Percentiles rank a stretch among this genome's conserved stretches.
Evolutionary conservation across 441 rosid genomes (phyloP).

Genomic region (Pelargonium cotyledonis): DNA sequence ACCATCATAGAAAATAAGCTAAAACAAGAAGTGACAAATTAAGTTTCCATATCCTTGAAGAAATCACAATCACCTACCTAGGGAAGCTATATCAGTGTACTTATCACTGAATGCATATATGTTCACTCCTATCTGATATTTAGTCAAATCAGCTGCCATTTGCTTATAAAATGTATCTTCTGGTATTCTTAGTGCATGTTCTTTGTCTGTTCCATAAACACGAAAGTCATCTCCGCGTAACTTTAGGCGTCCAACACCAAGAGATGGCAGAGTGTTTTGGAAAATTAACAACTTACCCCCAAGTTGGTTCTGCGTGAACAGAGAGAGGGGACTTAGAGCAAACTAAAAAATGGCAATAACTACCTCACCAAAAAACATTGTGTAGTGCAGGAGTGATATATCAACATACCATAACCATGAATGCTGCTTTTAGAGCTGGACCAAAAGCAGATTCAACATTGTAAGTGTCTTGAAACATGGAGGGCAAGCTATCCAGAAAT

Average conservation of each 20-base stretch:
- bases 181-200: slow-evolving; percentile 68
- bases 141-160: slow-evolving; percentile 99
- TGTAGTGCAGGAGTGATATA: slow-evolving; percentile 12
- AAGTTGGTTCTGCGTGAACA: slow-evolving; percentile 64
- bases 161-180: slow-evolving; percentile 95
- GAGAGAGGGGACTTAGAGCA: slow-evolving; percentile 12
- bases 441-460: slow-evolving; percentile 98
- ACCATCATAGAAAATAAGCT: neutral
- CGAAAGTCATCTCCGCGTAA: slow-evolving; percentile 96
- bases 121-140: slow-evolving; percentile 88
- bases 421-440: slow-evolving; percentile 92
- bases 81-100: slow-evolving; percentile 88
- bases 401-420: slow-evolving; percentile 83
- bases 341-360: neutral
- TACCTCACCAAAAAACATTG: neutral
- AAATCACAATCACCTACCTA: slow-evolving; percentile 47
- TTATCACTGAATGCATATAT: slow-evolving; percentile 87
- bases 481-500: slow-evolving; percentile 84
- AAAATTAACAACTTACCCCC: slow-evolving; percentile 92
- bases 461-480: slow-evolving; percentile 84
- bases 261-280: slow-evolving; percentile 93
- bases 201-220: slow-evolving; percentile 94
- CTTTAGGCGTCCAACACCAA: slow-evolving; percentile 91
- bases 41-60: neutral
- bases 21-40: neutral